Conservation (phyloP, 1,284 basidiomycete genomes). For the Ganoderma boninense region DNA sequence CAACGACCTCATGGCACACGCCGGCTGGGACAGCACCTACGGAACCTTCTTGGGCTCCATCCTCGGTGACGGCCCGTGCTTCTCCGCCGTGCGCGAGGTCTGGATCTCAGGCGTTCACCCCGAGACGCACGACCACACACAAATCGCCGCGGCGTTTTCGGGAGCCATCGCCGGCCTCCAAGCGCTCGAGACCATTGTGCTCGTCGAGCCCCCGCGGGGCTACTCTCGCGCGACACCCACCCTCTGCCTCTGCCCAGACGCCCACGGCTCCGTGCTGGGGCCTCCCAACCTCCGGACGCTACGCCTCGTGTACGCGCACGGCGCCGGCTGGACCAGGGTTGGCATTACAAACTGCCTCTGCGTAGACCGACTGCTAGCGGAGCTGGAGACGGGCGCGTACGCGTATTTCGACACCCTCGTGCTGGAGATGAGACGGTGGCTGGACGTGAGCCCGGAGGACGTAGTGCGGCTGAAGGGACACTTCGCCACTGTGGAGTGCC, state of each 20-base stretch:
- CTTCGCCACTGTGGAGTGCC: constrained; percentile 3
- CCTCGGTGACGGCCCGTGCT: neutral
- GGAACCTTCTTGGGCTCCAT: neutral
- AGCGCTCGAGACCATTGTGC: neutral
- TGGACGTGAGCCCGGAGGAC: neutral
- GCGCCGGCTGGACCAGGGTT: neutral
- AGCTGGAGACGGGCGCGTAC: constrained; percentile 8
- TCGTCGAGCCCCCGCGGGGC: neutral
- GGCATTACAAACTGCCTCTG: neutral
- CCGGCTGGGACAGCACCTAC: neutral
- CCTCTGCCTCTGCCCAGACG: neutral
- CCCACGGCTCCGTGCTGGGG: neutral
- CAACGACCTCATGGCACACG: neutral
- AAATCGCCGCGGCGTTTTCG: neutral
- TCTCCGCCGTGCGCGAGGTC: constrained; percentile 1
- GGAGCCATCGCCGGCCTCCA: neutral
- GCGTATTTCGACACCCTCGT: constrained; percentile 12
- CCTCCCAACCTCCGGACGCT: constrained; percentile 1
- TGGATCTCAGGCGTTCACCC: neutral
- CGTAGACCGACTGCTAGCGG: neutral
- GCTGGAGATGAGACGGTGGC: neutral
- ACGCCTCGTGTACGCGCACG: neutral
- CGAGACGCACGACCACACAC: neutral
- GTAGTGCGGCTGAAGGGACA: neutral
- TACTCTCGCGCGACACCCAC: neutral